Evolutionary conservation across 2,329 filamentous ascomycete species (phyloP), one percentile per base, ranked within the genome.

Genomic region (Colletotrichum sp.): DNA sequence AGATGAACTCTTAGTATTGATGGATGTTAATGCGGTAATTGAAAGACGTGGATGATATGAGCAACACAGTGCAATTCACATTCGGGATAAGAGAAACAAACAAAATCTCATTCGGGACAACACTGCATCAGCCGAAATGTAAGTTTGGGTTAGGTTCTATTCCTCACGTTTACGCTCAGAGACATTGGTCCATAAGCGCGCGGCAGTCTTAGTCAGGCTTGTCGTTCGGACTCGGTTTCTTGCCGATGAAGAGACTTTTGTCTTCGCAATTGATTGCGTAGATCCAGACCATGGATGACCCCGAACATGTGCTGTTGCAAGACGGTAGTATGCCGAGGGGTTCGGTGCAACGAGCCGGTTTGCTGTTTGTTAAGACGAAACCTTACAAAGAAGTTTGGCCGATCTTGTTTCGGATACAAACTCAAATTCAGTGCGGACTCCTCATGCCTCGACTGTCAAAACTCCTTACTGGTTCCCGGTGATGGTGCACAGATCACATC

Each of bases 231-330:
- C 24, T 59, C 55, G 55, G 55, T 18, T 59, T 59, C 55, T 21
- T 2, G 21, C 55, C 55, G 55, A 59, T 2, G 21, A 26, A 16
- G 24, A 59, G 9, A 59, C 21, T 59, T 59, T 28, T 7, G 57
- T 34, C 36, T 52, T 52, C 16, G 16, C 44, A 24, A 71, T 79
- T 8, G 78, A 78, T 5, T 32, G 76, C 4, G 65, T 36, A 18
- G 57, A 71, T 52, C 68, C 16, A 13, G 4, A 7, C n/a, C 28
- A 49, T 28, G 68, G 68, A 6, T 59, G n/a, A 3, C 0, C 44
- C 44, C 44, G 44, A 21, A 52, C 44, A 52, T 52, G 44, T 52
- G 44, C 10, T 52, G 44, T 52, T 52, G 44, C 44, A 52, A 7
- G 44, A 52, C 3, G 44, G 44, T 52, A 52, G 44, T 7, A 52